Evolutionary conservation across 2,329 filamentous ascomycete species (phyloP).

Genomic region (Hymenoscyphus infarciens): DNA sequence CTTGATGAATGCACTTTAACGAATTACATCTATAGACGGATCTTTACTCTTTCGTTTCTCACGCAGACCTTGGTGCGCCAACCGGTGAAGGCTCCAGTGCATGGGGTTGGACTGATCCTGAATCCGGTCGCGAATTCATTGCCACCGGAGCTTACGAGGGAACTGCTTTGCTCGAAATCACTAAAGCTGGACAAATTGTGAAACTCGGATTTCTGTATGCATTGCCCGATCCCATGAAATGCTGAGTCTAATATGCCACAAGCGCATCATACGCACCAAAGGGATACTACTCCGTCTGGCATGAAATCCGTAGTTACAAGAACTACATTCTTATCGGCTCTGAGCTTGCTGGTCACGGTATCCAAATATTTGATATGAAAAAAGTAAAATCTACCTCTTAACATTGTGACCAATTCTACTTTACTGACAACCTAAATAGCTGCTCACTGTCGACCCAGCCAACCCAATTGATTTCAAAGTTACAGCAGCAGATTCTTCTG

Average conservation of each 20-base stretch:
- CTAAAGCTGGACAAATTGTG: constrained; percentile 41
- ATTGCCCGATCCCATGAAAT: constrained; percentile 29
- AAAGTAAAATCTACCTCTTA: constrained; percentile 22
- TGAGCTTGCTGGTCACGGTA: constrained; percentile 44
- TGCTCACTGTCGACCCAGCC: constrained; percentile 44
- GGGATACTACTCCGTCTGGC: constrained; percentile 32
- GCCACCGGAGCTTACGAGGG: constrained; percentile 48
- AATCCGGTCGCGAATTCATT: constrained; percentile 45
- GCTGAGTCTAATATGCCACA: background rate
- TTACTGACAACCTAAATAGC: constrained; percentile 30
- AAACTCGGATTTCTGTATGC: constrained; percentile 47
- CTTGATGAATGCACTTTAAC: background rate
- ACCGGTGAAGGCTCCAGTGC: constrained; percentile 35
- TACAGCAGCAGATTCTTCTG: constrained; percentile 15
- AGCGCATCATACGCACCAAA: constrained; percentile 18
- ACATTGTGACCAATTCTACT: background rate
- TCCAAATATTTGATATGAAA: constrained; percentile 55
- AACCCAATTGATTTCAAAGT: constrained; percentile 38
- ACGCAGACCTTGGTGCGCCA: constrained; percentile 48
- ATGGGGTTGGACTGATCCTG: constrained; percentile 45
- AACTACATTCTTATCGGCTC: constrained; percentile 39
- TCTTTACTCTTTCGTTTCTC: constrained; percentile 53
- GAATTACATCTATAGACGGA: constrained; percentile 40
- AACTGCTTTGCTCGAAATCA: constrained; percentile 48
- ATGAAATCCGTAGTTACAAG: constrained; percentile 39